A percentile compares a stretch with the other conserved stretches of the same genome.
Conservation (phyloP, 2,329 filamentous ascomycete genomes). For the Pezicula carpinea region DNA sequence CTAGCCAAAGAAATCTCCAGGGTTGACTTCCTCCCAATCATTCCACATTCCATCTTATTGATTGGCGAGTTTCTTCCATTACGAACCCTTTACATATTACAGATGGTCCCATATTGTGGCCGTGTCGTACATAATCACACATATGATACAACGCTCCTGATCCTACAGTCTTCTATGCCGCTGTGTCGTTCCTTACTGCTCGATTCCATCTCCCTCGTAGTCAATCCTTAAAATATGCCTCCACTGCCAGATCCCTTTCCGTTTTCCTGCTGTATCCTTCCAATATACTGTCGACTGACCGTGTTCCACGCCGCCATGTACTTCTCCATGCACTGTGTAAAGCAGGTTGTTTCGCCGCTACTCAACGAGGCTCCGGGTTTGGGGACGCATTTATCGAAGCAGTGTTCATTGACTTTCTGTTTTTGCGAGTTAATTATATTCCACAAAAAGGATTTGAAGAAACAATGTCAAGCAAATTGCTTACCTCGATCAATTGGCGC, state of each 20-base stretch:
- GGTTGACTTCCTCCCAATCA: no score
- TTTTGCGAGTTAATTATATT: constrained; percentile 34
- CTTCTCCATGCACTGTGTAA: constrained; percentile 77
- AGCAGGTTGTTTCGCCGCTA: constrained; percentile 64
- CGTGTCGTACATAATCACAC: no score
- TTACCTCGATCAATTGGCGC: constrained; percentile 64
- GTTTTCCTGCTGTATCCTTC: constrained; percentile 26
- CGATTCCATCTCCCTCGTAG: no score
- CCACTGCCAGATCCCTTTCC: constrained; percentile 18
- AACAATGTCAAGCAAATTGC: constrained; percentile 31
- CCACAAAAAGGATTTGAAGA: constrained; percentile 42
- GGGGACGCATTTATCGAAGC: constrained; percentile 73
- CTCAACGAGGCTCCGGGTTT: constrained; percentile 60
- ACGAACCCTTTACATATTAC: background rate
- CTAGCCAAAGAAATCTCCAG: no score
- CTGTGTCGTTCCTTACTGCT: no score
- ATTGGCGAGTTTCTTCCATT: background rate
- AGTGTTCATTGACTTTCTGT: constrained; percentile 76
- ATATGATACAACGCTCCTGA: no score
- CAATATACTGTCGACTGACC: constrained; percentile 65
- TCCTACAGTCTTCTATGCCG: background rate
- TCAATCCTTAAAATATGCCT: constrained; percentile 18
- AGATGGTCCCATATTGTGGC: no score
- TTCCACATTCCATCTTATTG: background rate
- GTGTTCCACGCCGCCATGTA: constrained; percentile 79